Conservation (phyloP, 225 moss, liverwort and hornwort species). For the Marchantia polymorpha region DNA sequence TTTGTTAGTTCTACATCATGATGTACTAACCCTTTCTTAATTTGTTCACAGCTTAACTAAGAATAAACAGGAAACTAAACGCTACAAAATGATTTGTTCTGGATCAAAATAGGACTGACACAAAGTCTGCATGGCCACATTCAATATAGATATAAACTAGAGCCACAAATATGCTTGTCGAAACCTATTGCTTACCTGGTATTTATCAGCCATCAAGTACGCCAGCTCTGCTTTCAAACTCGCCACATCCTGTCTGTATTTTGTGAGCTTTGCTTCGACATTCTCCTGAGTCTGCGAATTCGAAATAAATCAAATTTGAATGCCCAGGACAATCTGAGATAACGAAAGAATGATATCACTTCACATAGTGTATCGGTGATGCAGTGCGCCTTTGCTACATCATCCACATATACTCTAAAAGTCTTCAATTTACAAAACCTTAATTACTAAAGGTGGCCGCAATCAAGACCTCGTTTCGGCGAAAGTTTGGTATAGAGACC, state of each 20-base stretch:
- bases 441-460: background rate
- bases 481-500: background rate
- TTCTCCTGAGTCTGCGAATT: constrained; percentile 23
- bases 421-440: no score
- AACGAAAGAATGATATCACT: background rate
- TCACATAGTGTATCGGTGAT: background rate
- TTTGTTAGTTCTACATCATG: no score
- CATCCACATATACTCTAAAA: no score
- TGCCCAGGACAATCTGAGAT: background rate
- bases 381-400: background rate
- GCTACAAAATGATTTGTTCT: no score
- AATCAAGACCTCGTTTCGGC: background rate
- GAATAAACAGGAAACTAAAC: no score
- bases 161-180: background rate
- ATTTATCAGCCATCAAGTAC: constrained; percentile 44
- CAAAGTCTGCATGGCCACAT: background rate
- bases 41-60: no score
- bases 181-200: constrained; percentile 27
- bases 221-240: constrained; percentile 54
- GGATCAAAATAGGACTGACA: background rate
- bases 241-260: constrained; percentile 35
- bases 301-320: background rate
- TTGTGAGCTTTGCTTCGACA: constrained; percentile 34
- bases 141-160: background rate
- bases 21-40: no score